These are phyloP conservation scores for Candida methanosorbosa DNA, from an alignment of 805 yeast genomes.

Conservation along the genomic window DNA sequence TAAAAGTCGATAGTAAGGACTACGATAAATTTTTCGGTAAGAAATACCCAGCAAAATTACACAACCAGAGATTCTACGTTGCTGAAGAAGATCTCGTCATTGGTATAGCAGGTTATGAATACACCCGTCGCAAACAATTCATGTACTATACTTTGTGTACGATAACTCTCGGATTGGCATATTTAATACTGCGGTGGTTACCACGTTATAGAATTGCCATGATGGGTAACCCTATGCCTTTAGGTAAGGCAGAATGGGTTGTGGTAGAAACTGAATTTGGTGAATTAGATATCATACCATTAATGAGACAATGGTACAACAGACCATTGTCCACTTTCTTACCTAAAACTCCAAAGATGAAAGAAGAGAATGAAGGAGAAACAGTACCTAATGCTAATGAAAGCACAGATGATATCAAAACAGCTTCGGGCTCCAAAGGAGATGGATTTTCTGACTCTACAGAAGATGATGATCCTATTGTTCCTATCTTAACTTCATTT, in stretches of 20 bases:
- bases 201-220: slow-evolving; percentile 66
- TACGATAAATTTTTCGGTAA: slow-evolving; percentile 37
- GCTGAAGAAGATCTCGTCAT: slow-evolving; percentile 94
- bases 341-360: slow-evolving; percentile 15
- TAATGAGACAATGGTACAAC: slow-evolving; percentile 55
- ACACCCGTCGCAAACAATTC: slow-evolving; percentile 35
- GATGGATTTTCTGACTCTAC: background rate
- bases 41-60: slow-evolving; percentile 30
- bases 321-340: slow-evolving; percentile 67
- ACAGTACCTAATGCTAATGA: slow-evolving; percentile 15
- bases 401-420: slow-evolving; percentile 17
- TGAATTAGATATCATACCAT: slow-evolving; percentile 54
- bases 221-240: slow-evolving; percentile 55
- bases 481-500: slow-evolving; percentile 64
- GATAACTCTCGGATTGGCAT: slow-evolving; percentile 62
- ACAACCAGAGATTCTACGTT: slow-evolving; percentile 76
- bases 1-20: slow-evolving; percentile 16
- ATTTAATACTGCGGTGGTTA: slow-evolving; percentile 73
- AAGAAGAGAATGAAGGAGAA: slow-evolving; percentile 7
- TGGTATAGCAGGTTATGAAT: slow-evolving; percentile 85
- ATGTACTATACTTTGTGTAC: slow-evolving; percentile 48
- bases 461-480: slow-evolving; percentile 45
- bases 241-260: slow-evolving; percentile 86
- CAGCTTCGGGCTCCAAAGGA: slow-evolving; percentile 2
- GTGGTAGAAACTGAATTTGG: slow-evolving; percentile 93